These are phyloP conservation scores for Cordyceps fumosorosea DNA, from an alignment of 2,329 filamentous ascomycete genomes.

Conservation along the genomic window DNA sequence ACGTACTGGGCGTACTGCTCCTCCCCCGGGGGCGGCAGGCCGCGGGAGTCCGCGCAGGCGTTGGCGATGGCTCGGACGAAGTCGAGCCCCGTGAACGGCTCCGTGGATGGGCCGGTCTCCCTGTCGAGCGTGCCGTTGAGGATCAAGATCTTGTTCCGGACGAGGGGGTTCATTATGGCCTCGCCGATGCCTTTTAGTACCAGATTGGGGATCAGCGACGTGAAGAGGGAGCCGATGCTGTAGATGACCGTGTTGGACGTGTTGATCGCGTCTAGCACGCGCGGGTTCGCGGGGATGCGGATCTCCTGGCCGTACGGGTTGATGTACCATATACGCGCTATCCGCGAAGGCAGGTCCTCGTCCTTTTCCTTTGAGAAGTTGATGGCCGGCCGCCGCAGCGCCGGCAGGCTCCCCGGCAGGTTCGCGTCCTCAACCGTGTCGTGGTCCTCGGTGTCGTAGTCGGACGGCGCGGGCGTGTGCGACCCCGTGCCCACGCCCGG, in stretches of 20 bases:
- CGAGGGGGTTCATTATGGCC: slow-evolving; percentile 36
- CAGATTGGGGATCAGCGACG: slow-evolving; percentile 76
- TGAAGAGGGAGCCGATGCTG: slow-evolving; percentile 91
- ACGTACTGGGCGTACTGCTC: slow-evolving; percentile 62
- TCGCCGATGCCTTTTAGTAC: slow-evolving; percentile 68
- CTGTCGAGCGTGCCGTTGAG: slow-evolving; percentile 79
- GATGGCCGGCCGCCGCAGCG: slow-evolving; percentile 73
- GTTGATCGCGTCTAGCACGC: slow-evolving; percentile 63
- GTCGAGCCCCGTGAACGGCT: slow-evolving; percentile 66
- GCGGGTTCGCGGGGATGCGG: slow-evolving; percentile 72
- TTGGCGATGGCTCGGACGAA: slow-evolving; percentile 75
- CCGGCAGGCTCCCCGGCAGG: slow-evolving; percentile 72
- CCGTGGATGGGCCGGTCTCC: slow-evolving; percentile 66
- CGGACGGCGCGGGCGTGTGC: slow-evolving; percentile 26
- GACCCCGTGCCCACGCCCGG: slow-evolving; percentile 21
- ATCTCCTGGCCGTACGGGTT: slow-evolving; percentile 99
- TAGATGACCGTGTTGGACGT: slow-evolving; percentile 69
- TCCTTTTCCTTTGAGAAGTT: slow-evolving; percentile 70
- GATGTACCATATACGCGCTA: slow-evolving; percentile 89
- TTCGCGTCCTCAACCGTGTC: slow-evolving; percentile 74
- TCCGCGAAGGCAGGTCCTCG: slow-evolving; percentile 69
- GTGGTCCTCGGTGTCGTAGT: slow-evolving; percentile 46
- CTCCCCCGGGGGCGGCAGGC: slow-evolving; percentile 30
- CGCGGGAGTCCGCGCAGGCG: slow-evolving; percentile 64
- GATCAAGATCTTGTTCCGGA: slow-evolving; percentile 70